A percentile compares a stretch with the other conserved stretches of the same genome.
phyloP scores from a whole-genome alignment of 176 grass and related monocot species.

The Areca catechu region DNA sequence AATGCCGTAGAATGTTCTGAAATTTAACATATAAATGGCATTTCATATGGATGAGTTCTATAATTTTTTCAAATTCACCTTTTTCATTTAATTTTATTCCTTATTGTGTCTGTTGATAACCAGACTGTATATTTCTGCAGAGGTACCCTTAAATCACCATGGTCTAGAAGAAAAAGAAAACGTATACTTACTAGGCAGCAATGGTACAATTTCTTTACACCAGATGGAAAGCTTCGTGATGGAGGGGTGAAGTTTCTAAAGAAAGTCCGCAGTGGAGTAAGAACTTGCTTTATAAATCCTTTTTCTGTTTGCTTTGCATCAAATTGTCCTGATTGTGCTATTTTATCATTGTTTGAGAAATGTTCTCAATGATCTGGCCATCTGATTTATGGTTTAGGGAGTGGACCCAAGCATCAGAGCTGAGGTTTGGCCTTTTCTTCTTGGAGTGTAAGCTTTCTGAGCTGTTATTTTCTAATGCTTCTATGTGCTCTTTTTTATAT shows the following conservation, averaged over 20 bases:
- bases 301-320: slow-evolving; percentile 8
- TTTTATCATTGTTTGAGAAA: neutral
- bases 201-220: slow-evolving; percentile 53
- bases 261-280: slow-evolving; percentile 71
- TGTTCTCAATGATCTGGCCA: neutral
- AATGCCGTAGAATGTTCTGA: too few species aligned
- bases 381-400: slow-evolving; percentile 40
- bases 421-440: slow-evolving; percentile 84
- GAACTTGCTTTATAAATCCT: slow-evolving; percentile 12
- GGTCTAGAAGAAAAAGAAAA: slow-evolving; percentile 47
- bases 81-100: neutral
- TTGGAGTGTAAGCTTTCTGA: slow-evolving; percentile 64
- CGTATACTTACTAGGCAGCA: slow-evolving; percentile 37
- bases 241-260: slow-evolving; percentile 70
- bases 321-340: neutral
- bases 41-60: too few species aligned
- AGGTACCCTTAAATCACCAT: slow-evolving; percentile 76
- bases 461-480: neutral
- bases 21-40: too few species aligned
- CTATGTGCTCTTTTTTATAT: slow-evolving; percentile 2
- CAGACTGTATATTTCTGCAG: slow-evolving; percentile 27
- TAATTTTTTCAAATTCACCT: neutral
- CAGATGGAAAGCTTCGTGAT: slow-evolving; percentile 58
- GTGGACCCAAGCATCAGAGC: slow-evolving; percentile 66
- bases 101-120: slow-evolving; percentile 7